Percentiles rank a stretch among this genome's conserved stretches.
phyloP scores from a whole-genome alignment of 768 basidiomycete species.

The Agaricus sinodeliciosus region DNA sequence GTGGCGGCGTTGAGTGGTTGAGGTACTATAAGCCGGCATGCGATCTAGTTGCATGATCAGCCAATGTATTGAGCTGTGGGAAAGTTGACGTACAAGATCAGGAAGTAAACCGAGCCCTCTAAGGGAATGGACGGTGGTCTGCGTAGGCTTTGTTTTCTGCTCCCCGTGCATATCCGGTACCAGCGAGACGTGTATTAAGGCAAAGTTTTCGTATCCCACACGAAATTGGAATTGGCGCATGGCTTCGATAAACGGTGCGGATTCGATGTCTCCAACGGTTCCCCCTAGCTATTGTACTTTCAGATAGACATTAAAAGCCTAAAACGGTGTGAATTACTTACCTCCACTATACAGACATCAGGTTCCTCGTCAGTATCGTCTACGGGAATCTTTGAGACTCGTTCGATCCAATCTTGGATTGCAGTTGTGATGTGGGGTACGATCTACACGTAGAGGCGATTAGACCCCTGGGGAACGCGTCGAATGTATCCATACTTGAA shows the following conservation, averaged over 20 bases:
- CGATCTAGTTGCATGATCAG: conserved; percentile 52
- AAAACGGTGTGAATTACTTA: conserved; percentile 22
- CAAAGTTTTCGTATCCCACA: conserved; percentile 94
- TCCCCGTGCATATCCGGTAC: conserved; percentile 99
- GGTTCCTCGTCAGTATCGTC: conserved; percentile 91
- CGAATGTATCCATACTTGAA: conserved; percentile 54
- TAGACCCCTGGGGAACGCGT: background rate
- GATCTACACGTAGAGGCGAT: conserved; percentile 41
- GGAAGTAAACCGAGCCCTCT: conserved; percentile 89
- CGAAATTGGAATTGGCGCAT: conserved; percentile 99
- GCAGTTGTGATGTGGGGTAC: conserved; percentile 96
- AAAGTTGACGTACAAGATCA: conserved; percentile 63
- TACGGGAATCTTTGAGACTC: conserved; percentile 89
- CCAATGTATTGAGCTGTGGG: background rate
- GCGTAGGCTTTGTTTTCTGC: conserved; percentile 98
- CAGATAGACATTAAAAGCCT: background rate
- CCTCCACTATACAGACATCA: conserved; percentile 97
- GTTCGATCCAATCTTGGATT: conserved; percentile 98
- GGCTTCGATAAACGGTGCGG: conserved; percentile 95
- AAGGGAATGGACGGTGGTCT: conserved; percentile 91
- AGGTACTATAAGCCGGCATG: conserved; percentile 79
- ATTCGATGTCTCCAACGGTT: conserved; percentile 98
- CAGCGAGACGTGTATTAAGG: conserved; percentile 92
- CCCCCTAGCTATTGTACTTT: conserved; percentile 75
- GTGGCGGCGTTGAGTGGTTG: conserved; percentile 78